Evolutionary conservation across 306 rosid species (phyloP).

Genomic region (Carpinus fangiana): DNA sequence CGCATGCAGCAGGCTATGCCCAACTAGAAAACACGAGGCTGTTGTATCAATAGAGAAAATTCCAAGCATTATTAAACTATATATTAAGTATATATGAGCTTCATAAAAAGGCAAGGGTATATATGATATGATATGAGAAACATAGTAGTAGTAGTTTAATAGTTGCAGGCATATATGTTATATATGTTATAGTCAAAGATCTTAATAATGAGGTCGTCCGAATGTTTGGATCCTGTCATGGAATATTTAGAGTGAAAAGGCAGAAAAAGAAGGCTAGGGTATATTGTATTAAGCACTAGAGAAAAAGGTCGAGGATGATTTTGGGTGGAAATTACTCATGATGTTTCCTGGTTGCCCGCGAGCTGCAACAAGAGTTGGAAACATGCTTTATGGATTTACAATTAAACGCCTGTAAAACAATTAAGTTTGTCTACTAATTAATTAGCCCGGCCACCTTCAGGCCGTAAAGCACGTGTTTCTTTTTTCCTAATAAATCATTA

Average conservation of each 20-base stretch:
- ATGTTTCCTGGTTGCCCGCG: conserved; percentile 72
- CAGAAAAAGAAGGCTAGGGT: conserved; percentile 5
- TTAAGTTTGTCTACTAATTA: neutral
- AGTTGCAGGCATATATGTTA: neutral
- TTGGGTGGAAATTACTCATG: conserved; percentile 35
- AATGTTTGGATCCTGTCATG: conserved; percentile 56
- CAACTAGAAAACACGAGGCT: too few species aligned
- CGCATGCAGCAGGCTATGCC: too few species aligned
- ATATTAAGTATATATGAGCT: too few species aligned
- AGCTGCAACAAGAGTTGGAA: conserved; percentile 54
- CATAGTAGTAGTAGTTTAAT: neutral
- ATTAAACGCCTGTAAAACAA: neutral
- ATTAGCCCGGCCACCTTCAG: neutral
- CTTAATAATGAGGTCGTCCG: conserved; percentile 37
- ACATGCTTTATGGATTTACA: conserved; percentile 33
- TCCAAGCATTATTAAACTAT: neutral
- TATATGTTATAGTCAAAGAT: conserved; percentile 26
- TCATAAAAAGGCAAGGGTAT: neutral
- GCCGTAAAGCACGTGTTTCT: neutral
- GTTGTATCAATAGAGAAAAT: neutral
- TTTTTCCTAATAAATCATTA: neutral
- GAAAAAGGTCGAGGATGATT: conserved; percentile 25
- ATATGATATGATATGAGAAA: too few species aligned
- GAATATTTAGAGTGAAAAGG: conserved; percentile 38
- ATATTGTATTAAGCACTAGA: conserved; percentile 23